Conservation (phyloP, 169 alveolate species). For the Eimeria falciformis region DNA sequence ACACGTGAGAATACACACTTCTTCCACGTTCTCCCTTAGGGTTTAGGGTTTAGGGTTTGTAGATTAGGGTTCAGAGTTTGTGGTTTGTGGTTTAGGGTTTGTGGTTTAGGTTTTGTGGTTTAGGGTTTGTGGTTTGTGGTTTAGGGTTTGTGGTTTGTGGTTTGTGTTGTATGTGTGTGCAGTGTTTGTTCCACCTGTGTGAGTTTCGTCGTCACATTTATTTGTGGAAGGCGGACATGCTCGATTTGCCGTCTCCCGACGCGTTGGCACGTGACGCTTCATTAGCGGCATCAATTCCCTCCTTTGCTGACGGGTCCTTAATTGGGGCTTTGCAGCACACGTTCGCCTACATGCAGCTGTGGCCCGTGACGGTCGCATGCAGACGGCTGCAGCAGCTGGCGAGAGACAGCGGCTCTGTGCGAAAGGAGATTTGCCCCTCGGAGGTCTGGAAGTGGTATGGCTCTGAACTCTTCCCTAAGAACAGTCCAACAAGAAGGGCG, state of each 20-base stretch:
- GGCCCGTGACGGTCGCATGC: conserved; percentile 87
- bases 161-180: conserved; percentile 35
- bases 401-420: conserved; percentile 9
- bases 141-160: conserved; percentile 79
- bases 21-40: conserved; percentile 1
- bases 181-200: conserved; percentile 84
- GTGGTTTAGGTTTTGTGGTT: background rate
- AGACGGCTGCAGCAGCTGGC: conserved; percentile 59
- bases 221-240: conserved; percentile 51
- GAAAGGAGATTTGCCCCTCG: conserved; percentile 39
- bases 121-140: background rate
- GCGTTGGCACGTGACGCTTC: conserved; percentile 70
- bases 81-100: background rate
- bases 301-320: conserved; percentile 77
- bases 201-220: conserved; percentile 88
- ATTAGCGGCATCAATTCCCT: conserved; percentile 28
- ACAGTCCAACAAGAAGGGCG: conserved; percentile 18
- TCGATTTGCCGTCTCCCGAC: conserved; percentile 73
- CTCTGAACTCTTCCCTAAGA: conserved; percentile 70
- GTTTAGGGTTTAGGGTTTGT: background rate
- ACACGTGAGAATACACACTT: conserved; percentile 30
- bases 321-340: conserved; percentile 89
- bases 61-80: background rate
- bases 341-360: conserved; percentile 90
- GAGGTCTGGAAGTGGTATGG: conserved; percentile 72